Evolutionary conservation across 768 basidiomycete genomes (phyloP), one percentile per base, ranked within the genome.

Genomic region (Pholiota conissans): DNA sequence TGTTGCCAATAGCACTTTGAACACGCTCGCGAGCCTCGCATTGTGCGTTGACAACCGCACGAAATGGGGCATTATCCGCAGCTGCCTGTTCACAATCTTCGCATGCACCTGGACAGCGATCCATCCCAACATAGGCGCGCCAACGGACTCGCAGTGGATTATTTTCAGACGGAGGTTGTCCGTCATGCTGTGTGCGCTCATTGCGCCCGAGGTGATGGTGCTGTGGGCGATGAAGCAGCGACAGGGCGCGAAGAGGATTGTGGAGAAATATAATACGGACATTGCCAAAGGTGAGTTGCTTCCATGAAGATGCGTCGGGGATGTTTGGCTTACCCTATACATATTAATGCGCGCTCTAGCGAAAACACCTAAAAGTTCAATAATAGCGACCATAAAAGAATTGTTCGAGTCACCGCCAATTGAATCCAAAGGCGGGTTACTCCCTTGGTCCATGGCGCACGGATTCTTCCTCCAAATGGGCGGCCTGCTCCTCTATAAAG

Each of bases 101-200:
- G 63, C 62, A 0, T 67, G 64, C 35, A 62, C 60, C 14, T 67
- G 61, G 61, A 50, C 60, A 10, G 52, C 62, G 3, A 52, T 65
- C 11, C 65, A 67, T 37, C 65, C 65, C n/a, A 67, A 65, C 40
- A 52, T 67, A 20, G 62, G 62, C 2, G 42, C 30, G 1, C 48
- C 50, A 20, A 26, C 42, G 5, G 60, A 58, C 35, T 49, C 55
- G 18, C 51, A 40, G n/a, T 57, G 61, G 58, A 56, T 10, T 11
- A 35, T 30, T 7, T 28, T 54, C 9, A 22, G 46, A 26, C 16
- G 61, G 13, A 34, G 58, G 45, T 10, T 50, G 22, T 22, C 45
- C n/a, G 47, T 59, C 5, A 62, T 55, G 63, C n/a, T 61, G 2
- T 57, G 59, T 26, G 58, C 58, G 13, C 27, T 64, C 2, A 56